Conservation (phyloP, 1,139 yeast genomes). For the Oligophagozyma castellii region DNA sequence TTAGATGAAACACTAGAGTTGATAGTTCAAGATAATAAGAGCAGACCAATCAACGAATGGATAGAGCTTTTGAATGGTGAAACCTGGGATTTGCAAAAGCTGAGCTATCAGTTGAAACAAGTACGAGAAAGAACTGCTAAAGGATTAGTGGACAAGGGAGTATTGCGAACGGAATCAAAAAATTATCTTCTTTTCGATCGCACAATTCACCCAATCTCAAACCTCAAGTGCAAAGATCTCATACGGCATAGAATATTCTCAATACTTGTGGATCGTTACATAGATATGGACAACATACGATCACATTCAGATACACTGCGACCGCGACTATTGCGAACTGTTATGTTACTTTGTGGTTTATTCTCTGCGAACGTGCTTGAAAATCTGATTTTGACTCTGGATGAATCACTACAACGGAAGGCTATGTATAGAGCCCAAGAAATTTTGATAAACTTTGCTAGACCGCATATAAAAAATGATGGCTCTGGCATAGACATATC, state of each 20-base stretch:
- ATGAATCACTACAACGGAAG: not conserved
- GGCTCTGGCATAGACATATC: not conserved
- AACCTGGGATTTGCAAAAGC: constrained; percentile 86
- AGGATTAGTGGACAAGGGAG: constrained; percentile 86
- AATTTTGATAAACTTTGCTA: not conserved
- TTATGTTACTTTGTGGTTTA: not conserved
- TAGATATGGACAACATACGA: not conserved
- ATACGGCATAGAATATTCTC: not conserved
- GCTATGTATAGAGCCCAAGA: not conserved
- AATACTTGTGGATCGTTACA: not conserved
- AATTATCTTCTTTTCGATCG: constrained; percentile 80
- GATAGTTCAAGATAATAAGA: constrained; percentile 30
- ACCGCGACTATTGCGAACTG: not conserved
- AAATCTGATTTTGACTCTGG: not conserved
- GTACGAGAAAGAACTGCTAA: constrained; percentile 86
- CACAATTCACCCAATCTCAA: constrained; percentile 69
- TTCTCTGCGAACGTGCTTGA: not conserved
- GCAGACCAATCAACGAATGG: constrained; percentile 31
- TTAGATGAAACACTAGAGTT: constrained; percentile 85
- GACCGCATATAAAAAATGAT: not conserved
- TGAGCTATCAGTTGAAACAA: constrained; percentile 80
- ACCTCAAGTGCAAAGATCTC: not conserved
- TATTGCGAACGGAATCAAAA: constrained; percentile 77
- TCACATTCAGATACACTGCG: not conserved
- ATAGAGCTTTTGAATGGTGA: constrained; percentile 79